Conservation (phyloP, 352 stramenopile genomes). For the Phytophthora pseudosyringae region DNA sequence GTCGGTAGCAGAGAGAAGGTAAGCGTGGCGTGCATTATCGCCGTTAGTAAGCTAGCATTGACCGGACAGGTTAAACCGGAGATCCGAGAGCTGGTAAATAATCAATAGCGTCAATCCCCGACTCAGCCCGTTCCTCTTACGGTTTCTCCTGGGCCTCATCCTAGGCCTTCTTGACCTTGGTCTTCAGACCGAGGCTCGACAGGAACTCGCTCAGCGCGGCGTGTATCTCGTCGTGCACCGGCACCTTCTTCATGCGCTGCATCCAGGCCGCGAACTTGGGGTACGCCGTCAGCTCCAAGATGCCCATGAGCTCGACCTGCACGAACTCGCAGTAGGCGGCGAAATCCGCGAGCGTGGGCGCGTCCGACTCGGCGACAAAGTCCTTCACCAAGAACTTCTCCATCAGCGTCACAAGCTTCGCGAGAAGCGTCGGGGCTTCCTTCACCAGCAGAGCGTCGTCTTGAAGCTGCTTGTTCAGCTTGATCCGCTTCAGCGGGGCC, state of each 20-base stretch:
- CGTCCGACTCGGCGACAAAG: slow-evolving; percentile 34
- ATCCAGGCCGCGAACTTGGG: slow-evolving; percentile 48
- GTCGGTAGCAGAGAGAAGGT: slow-evolving; percentile 24
- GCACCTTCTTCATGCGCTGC: slow-evolving; percentile 47
- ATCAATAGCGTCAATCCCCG: slow-evolving; percentile 15
- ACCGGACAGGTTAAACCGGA: slow-evolving; percentile 11
- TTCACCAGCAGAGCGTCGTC: slow-evolving; percentile 25
- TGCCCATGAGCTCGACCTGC: slow-evolving; percentile 44
- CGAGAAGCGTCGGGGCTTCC: slow-evolving; percentile 21
- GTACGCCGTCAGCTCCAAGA: slow-evolving; percentile 46
- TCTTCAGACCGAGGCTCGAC: slow-evolving; percentile 21
- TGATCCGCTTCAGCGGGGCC: slow-evolving; percentile 36
- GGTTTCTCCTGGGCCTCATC: background rate
- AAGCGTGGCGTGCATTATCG: slow-evolving; percentile 12
- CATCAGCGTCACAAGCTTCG: slow-evolving; percentile 39
- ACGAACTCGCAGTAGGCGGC: slow-evolving; percentile 47
- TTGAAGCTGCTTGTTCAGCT: slow-evolving; percentile 23
- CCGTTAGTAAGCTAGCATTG: slow-evolving; percentile 28
- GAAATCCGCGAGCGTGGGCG: slow-evolving; percentile 42
- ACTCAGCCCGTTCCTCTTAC: background rate
- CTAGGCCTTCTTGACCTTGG: slow-evolving; percentile 21
- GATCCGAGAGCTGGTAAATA: slow-evolving; percentile 27
- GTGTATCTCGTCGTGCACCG: slow-evolving; percentile 54
- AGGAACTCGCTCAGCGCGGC: slow-evolving; percentile 34
- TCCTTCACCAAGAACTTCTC: slow-evolving; percentile 53